Evolutionary conservation across 106 monocot species (phyloP).

Genomic region (Apostasia ramifera): DNA sequence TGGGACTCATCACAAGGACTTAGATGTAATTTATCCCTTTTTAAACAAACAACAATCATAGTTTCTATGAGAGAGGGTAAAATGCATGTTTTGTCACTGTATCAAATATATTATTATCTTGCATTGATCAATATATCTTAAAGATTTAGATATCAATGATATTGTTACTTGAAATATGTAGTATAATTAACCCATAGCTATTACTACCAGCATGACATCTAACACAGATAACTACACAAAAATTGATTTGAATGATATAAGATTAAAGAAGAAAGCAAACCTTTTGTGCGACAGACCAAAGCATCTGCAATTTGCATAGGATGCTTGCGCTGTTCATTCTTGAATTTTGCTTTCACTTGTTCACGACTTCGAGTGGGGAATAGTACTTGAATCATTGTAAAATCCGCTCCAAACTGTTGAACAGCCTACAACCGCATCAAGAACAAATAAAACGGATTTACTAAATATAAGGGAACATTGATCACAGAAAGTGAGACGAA

Average conservation of each 20-base stretch:
- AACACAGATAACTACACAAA: too few species aligned
- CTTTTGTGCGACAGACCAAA: conserved; percentile 47
- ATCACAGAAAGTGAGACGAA: background rate
- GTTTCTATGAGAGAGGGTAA: too few species aligned
- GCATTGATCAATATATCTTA: too few species aligned
- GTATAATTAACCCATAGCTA: background rate
- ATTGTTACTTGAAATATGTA: background rate
- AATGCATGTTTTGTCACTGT: too few species aligned
- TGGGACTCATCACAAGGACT: too few species aligned
- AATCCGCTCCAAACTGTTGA: conserved; percentile 83
- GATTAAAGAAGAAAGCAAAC: conserved; percentile 12
- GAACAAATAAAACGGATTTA: background rate
- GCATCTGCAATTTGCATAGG: conserved; percentile 64
- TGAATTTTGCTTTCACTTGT: conserved; percentile 80
- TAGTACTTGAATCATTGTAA: conserved; percentile 74
- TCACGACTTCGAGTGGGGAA: conserved; percentile 64
- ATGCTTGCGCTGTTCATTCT: conserved; percentile 66
- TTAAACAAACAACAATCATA: too few species aligned
- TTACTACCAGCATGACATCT: background rate
- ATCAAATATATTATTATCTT: too few species aligned
- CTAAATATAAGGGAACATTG: too few species aligned
- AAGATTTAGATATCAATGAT: background rate
- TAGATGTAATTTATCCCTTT: too few species aligned
- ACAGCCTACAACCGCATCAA: conserved; percentile 39
- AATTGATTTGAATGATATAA: background rate